Evolutionary conservation across 2,329 filamentous ascomycete genomes (phyloP), one percentile per base, ranked within the genome.

Genomic region (Stemphylium lycopersici): DNA sequence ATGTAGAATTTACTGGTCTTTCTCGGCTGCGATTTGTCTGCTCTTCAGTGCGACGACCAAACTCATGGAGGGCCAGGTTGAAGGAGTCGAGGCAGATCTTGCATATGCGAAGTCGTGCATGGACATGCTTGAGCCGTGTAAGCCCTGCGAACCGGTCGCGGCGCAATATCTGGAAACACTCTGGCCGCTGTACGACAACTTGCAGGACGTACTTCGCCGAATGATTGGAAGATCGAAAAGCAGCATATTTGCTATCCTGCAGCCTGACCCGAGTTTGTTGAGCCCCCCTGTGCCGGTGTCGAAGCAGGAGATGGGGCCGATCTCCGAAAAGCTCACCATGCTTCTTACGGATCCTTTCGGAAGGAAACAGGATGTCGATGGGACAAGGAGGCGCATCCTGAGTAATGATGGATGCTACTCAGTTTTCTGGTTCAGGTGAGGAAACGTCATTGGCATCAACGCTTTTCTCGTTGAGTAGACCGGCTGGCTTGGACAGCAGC

Each of bases 331-430:
- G 55, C 55, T 76, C 12, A 70, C 66, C 1, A 20, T 60, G 4
- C 56, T 76, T 18, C 64, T 76, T 2, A 69, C 61, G 1, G 72
- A 76, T 54, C 73, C 72, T 6, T 76, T 75, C 46, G 72, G 72
- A 7, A 59, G 72, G 24, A 73, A 68, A 50, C 69, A 73, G 43
- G 43, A 57, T n/a, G 26, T 63, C 2, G 61, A 67, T 48, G 61
- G 62, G 12, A 68, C 63, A 26, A 69, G 62, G 62, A 58, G 72
- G 40, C 65, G 72, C 4, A 16, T 70, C n/a, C 46, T 72, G 32
- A 74, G 68, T 41, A 57, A 57, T 5, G 72, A 74, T 54, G 72
- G 72, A 13, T 69, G 66, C 4, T 70, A 59, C 41, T 66, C 63
- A 3, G 67, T 73, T 6, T 74, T 74, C 39, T 74, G 72, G 71